Conservation (phyloP, 305 asterid genomes). For the Fraxinus ornus region DNA sequence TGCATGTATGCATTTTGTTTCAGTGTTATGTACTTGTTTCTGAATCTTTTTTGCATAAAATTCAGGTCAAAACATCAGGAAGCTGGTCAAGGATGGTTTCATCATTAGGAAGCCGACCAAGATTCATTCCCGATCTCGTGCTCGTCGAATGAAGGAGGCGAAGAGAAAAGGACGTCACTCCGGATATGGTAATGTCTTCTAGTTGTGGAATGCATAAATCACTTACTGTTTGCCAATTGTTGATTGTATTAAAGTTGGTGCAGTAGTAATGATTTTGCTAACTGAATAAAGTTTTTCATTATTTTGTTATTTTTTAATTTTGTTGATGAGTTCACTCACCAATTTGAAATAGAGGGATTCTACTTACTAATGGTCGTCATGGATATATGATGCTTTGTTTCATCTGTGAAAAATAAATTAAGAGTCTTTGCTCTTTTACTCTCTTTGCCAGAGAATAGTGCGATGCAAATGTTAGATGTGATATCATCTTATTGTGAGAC, state of each 20-base stretch:
- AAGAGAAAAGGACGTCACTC: slow-evolving; percentile 69
- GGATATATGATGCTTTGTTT: neutral
- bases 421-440: neutral
- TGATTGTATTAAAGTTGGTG: neutral
- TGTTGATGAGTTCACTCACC: neutral
- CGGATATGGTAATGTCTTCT: slow-evolving; percentile 43
- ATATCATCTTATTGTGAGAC: neutral
- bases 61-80: slow-evolving; percentile 59
- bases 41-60: neutral
- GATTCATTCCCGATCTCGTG: slow-evolving; percentile 63
- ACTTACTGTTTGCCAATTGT: neutral
- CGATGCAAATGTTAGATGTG: neutral
- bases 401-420: neutral
- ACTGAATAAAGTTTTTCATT: neutral
- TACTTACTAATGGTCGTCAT: neutral
- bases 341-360: neutral
- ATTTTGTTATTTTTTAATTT: neutral
- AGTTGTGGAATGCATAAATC: neutral
- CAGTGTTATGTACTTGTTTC: neutral
- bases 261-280: neutral
- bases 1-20: neutral
- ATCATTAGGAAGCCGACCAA: slow-evolving; percentile 64
- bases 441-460: neutral
- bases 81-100: slow-evolving; percentile 55
- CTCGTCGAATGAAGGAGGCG: slow-evolving; percentile 64